A percentile compares a stretch with the other conserved stretches of the same genome.
Evolutionary conservation across 2,329 filamentous ascomycete genomes (phyloP).

Genomic region (Exophiala bonariae): DNA sequence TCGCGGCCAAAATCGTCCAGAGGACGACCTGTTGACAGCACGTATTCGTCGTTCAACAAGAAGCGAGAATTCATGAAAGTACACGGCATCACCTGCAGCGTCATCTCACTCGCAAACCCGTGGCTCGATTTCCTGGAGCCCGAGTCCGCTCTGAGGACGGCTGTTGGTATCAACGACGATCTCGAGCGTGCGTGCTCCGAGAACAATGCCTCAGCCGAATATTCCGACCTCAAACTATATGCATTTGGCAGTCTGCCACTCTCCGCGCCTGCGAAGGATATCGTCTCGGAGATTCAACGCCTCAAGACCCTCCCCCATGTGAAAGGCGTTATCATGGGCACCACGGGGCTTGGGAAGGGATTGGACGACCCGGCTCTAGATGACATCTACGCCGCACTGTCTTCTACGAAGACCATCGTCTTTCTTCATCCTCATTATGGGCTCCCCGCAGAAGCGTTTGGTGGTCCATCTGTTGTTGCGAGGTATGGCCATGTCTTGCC

Average conservation of each 20-base stretch:
- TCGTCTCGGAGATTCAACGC: constrained; percentile 66
- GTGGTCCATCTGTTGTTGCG: constrained; percentile 67
- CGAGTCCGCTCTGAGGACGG: constrained; percentile 62
- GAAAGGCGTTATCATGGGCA: constrained; percentile 86
- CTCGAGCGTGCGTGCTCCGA: constrained; percentile 70
- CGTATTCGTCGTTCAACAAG: constrained; percentile 76
- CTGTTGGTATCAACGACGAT: constrained; percentile 72
- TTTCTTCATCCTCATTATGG: constrained; percentile 95
- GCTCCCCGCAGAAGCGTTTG: constrained; percentile 76
- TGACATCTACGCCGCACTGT: constrained; percentile 69
- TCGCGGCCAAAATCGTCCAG: constrained; percentile 47
- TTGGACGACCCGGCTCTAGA: constrained; percentile 76
- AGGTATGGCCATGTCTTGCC: constrained; percentile 85
- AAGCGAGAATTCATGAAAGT: constrained; percentile 87
- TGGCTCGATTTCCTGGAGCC: constrained; percentile 83
- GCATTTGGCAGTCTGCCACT: constrained; percentile 83
- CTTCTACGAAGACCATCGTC: constrained; percentile 64
- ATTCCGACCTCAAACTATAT: constrained; percentile 57
- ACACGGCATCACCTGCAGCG: constrained; percentile 77
- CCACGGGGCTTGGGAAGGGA: constrained; percentile 74
- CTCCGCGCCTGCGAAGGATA: constrained; percentile 62
- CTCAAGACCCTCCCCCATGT: constrained; percentile 65
- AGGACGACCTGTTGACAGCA: constrained; percentile 77
- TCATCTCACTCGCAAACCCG: constrained; percentile 87
- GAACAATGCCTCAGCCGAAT: constrained; percentile 31